Percentiles rank a stretch among this genome's conserved stretches.
Evolutionary conservation across 208 protist genomes (phyloP).

Genomic region (Acanthamoeba healyi): DNA sequence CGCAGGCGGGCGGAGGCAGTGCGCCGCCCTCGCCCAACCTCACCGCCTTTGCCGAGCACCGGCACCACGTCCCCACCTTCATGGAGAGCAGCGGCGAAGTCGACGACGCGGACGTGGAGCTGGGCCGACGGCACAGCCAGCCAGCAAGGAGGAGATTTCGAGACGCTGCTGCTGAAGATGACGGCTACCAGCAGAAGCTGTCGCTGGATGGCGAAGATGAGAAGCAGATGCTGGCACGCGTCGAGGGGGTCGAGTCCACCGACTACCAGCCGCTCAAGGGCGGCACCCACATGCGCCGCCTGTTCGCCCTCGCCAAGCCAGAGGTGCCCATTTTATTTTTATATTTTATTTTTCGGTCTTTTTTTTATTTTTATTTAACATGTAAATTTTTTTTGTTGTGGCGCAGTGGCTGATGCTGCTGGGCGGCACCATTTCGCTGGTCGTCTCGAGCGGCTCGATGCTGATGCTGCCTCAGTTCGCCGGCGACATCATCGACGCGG

Average conservation of each 20-base stretch:
- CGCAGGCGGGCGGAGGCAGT: neutral
- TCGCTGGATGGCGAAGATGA: neutral
- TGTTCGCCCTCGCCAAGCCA: conserved; percentile 39
- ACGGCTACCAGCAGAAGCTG: too few relatives aligned
- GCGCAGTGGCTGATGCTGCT: conserved; percentile 38
- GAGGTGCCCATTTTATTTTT: neutral
- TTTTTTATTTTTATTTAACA: neutral
- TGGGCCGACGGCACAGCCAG: neutral
- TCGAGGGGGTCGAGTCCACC: neutral
- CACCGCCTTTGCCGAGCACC: neutral
- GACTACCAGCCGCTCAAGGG: conserved; percentile 27
- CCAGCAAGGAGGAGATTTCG: neutral
- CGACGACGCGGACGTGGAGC: neutral
- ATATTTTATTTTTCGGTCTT: neutral
- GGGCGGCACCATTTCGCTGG: conserved; percentile 34
- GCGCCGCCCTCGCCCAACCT: neutral
- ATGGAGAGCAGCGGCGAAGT: neutral
- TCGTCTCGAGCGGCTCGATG: conserved; percentile 43
- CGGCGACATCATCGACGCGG: conserved; percentile 66
- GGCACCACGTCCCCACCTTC: neutral
- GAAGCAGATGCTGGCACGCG: neutral
- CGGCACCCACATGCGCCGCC: neutral
- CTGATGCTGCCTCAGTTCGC: conserved; percentile 43
- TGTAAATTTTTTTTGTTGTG: neutral
- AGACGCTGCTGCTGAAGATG: too few relatives aligned